These are phyloP conservation scores for Teratosphaeria viscida DNA, from an alignment of 2,329 filamentous ascomycete genomes.

Conservation along the genomic window DNA sequence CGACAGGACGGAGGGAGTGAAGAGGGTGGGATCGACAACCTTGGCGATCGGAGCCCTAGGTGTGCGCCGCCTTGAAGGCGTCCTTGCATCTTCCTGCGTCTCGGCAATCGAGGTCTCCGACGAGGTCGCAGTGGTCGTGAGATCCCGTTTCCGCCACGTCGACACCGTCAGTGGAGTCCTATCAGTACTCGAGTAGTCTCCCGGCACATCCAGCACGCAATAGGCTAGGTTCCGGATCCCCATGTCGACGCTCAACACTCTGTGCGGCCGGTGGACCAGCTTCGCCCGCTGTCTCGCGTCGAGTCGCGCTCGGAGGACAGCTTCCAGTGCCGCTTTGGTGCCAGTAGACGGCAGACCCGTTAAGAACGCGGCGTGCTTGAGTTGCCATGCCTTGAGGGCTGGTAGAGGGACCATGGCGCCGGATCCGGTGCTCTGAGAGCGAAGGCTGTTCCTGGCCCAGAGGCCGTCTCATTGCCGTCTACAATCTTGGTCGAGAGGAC, in stretches of 20 bases:
- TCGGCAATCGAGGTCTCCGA: neutral
- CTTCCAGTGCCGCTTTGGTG: slow-evolving; percentile 45
- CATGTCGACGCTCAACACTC: slow-evolving; percentile 70
- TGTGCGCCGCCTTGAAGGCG: neutral
- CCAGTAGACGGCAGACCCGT: slow-evolving; percentile 52
- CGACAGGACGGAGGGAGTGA: slow-evolving; percentile 43
- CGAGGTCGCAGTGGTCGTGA: slow-evolving; percentile 7
- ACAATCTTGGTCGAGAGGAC: too few species aligned
- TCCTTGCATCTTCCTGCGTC: neutral
- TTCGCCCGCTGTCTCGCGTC: neutral
- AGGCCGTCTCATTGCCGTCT: too few species aligned
- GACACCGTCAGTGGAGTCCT: slow-evolving; percentile 18
- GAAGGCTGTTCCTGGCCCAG: too few species aligned
- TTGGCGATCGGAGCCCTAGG: neutral
- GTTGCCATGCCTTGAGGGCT: slow-evolving; percentile 39
- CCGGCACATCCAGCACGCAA: slow-evolving; percentile 39
- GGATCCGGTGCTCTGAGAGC: neutral
- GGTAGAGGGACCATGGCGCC: neutral
- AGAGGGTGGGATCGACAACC: slow-evolving; percentile 9
- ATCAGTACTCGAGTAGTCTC: neutral
- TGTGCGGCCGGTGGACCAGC: neutral
- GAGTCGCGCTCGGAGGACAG: slow-evolving; percentile 9
- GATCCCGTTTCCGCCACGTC: slow-evolving; percentile 28
- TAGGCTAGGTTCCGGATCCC: slow-evolving; percentile 73
- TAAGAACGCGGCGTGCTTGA: slow-evolving; percentile 50